A percentile compares a stretch with the other conserved stretches of the same genome.
Conservation (phyloP, 805 yeast species). For the Saturnispora gosingensis region DNA sequence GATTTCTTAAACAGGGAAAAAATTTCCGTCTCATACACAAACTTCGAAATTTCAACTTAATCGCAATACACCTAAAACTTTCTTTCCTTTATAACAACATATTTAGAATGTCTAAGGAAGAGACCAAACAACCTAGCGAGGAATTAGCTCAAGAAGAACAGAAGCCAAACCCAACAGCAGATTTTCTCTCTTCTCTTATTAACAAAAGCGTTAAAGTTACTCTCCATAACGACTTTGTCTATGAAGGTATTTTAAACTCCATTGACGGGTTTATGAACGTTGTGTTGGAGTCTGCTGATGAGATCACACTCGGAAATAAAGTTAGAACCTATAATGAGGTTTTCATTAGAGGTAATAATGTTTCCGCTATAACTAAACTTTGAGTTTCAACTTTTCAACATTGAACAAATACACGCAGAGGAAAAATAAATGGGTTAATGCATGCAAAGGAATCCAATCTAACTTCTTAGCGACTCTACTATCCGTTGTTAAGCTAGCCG, state of each 20-base stretch:
- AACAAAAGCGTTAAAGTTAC: slow-evolving; percentile 78
- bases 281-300: slow-evolving; percentile 71
- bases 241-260: slow-evolving; percentile 56
- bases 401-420: neutral
- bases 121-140: neutral
- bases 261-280: slow-evolving; percentile 97
- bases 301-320: slow-evolving; percentile 42
- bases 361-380: slow-evolving; percentile 35
- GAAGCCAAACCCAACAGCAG: slow-evolving; percentile 6
- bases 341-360: slow-evolving; percentile 80
- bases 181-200: slow-evolving; percentile 67
- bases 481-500: neutral
- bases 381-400: neutral
- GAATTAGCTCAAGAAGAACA: neutral
- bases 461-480: neutral
- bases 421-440: neutral
- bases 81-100: neutral
- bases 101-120: neutral
- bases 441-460: neutral
- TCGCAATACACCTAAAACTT: neutral
- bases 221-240: slow-evolving; percentile 79
- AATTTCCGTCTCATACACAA: neutral
- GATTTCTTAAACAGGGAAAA: neutral
- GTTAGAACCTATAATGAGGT: slow-evolving; percentile 60
- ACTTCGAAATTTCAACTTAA: neutral